Base-by-base conservation (phyloP, 2,329 filamentous ascomycete species). In the Metarhizium rileyi region DNA sequence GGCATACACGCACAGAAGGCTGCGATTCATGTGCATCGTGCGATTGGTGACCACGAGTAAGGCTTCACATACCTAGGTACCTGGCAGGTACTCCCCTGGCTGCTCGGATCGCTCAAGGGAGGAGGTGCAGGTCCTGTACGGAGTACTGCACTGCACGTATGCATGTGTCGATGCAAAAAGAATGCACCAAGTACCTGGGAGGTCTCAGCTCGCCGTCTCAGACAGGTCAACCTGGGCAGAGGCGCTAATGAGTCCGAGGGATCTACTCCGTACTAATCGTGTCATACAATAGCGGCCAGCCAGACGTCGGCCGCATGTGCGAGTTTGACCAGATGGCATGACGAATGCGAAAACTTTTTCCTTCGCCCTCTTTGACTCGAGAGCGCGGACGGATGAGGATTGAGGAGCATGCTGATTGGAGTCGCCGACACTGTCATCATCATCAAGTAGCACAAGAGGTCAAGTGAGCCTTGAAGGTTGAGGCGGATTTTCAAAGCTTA, bases 21-120 rank as follows among this genome's bases (percentile, higher is more conserved):
- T 41, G 43, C 52, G 52, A 53, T 44, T 53, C 49, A 51, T 53
- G 52, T 43, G 23, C 25, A 30, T 47, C 36, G 45, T 43, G 51
- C 23, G 44, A 48, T 48, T 50, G 26, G 48, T 28, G 27, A 44
- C 30, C 51, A 35, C 33, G 51, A 46, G 20, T 38, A 47, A 42
- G 25, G 6, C 25, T 5, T 10, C 42, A 30, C 18, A 3, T 44
- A 44, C 2, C 8, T 22, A 18, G 2, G 10, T 20, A 28, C n/a
- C 3, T 30, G 10, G 16, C 16, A 44, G 10, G 22, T 42, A 42
- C 38, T 25, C 20, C 20, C 38, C 22, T 25, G 16, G 8, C 38
- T 22, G 38, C 38, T 42, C n/a, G 23, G 12, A 23, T 20, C 5
- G 9, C 5, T 7, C 7, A 9, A 18, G 38, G 38, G 5, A 4